Percentiles rank a stretch among this genome's conserved stretches.
phyloP scores from a whole-genome alignment of 768 basidiomycete genomes.

The Mycena venus region DNA sequence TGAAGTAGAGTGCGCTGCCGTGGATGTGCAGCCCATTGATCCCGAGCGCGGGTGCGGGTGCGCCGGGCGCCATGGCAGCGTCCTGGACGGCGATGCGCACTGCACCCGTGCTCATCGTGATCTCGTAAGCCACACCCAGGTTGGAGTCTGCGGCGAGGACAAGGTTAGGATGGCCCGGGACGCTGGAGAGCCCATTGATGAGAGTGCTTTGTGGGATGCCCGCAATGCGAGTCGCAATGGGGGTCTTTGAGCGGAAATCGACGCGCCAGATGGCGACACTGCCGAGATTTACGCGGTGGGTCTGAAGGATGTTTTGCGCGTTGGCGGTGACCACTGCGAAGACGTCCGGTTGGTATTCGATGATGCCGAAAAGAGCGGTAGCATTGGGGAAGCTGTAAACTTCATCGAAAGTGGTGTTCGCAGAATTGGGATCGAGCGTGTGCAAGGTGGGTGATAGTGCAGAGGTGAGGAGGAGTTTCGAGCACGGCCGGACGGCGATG shows the following conservation, averaged over 20 bases:
- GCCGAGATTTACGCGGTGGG: background rate
- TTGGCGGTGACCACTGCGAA: background rate
- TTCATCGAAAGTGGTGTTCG: background rate
- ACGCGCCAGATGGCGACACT: background rate
- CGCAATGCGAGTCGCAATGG: background rate
- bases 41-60: background rate
- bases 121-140: background rate
- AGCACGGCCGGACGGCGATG: background rate
- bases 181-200: background rate
- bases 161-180: background rate
- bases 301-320: background rate
- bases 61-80: background rate
- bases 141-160: background rate
- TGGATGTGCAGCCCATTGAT: background rate
- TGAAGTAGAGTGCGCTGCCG: background rate
- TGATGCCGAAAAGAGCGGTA: background rate
- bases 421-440: background rate
- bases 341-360: background rate
- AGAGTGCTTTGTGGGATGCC: background rate
- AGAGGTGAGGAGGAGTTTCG: constrained; percentile 36
- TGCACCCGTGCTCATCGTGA: background rate
- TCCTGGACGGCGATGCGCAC: background rate
- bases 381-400: constrained; percentile 1
- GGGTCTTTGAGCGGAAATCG: background rate
- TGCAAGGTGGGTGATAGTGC: background rate